A percentile compares a stretch with the other conserved stretches of the same genome.
These are phyloP conservation scores for Solanum pinnatisectum DNA, from an alignment of 257 asterid species.

Conservation along the genomic window DNA sequence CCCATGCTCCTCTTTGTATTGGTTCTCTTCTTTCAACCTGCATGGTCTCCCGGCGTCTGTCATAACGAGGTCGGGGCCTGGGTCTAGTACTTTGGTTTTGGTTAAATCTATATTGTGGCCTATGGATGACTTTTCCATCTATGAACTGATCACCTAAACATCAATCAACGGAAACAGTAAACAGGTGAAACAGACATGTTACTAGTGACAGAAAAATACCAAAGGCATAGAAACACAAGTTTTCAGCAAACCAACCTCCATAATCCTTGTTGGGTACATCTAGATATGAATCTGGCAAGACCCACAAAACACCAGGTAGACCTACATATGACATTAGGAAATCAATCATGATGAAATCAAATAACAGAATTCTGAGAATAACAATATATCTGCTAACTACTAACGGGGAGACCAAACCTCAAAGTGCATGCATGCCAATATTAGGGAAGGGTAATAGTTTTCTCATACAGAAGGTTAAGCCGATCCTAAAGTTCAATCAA, in stretches of 20 bases:
- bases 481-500: not conserved
- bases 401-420: not conserved
- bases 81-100: constrained; percentile 44
- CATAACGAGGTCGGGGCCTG: constrained; percentile 74
- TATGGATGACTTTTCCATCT: constrained; percentile 72
- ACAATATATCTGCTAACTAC: not conserved
- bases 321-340: not conserved
- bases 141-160: constrained; percentile 57
- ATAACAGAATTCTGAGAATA: not conserved
- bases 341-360: not conserved
- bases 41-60: constrained; percentile 75
- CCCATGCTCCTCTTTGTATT: constrained; percentile 7
- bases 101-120: constrained; percentile 62
- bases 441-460: not conserved
- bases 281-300: constrained; percentile 82
- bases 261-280: constrained; percentile 82
- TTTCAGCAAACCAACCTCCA: constrained; percentile 47
- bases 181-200: not conserved
- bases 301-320: constrained; percentile 73
- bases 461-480: not conserved
- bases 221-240: not conserved
- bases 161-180: not conserved
- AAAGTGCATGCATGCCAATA: not conserved
- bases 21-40: constrained; percentile 53
- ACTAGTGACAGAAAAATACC: not conserved